Percentiles rank a stretch among this genome's conserved stretches.
Conservation (phyloP, 768 basidiomycete species). For the Mycena indigotica region DNA sequence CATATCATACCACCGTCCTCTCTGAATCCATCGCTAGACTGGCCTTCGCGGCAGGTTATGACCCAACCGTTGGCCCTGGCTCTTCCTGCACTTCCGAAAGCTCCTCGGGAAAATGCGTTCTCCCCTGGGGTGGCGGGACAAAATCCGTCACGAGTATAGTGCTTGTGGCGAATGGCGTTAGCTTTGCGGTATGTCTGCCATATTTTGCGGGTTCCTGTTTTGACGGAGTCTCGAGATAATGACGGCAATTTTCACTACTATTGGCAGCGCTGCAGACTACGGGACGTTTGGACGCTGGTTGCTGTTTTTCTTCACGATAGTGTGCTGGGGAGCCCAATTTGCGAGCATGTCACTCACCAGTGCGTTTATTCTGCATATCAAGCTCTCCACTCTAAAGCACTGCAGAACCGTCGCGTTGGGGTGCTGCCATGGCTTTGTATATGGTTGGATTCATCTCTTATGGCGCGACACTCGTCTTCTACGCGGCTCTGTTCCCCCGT, state of each 20-base stretch:
- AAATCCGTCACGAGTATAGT: slow-evolving; percentile 77
- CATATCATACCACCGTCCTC: neutral
- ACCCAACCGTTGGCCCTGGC: slow-evolving; percentile 68
- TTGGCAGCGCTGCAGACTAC: slow-evolving; percentile 72
- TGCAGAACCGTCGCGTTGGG: slow-evolving; percentile 69
- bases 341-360: slow-evolving; percentile 74
- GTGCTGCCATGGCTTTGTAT: slow-evolving; percentile 74
- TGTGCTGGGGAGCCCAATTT: slow-evolving; percentile 84
- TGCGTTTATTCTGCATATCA: slow-evolving; percentile 33
- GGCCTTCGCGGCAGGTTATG: slow-evolving; percentile 72
- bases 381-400: neutral
- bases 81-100: slow-evolving; percentile 61
- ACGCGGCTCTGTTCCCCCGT: slow-evolving; percentile 75
- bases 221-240: slow-evolving; percentile 53
- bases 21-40: slow-evolving; percentile 49
- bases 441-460: slow-evolving; percentile 81
- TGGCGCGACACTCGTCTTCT: slow-evolving; percentile 82
- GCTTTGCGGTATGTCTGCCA: slow-evolving; percentile 61
- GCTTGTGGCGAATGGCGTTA: slow-evolving; percentile 74
- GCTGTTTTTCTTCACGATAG: slow-evolving; percentile 64
- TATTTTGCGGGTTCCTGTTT: neutral
- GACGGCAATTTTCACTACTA: slow-evolving; percentile 80
- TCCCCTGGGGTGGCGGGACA: slow-evolving; percentile 75
- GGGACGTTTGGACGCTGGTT: slow-evolving; percentile 79
- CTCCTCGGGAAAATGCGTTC: slow-evolving; percentile 73